Conservation (phyloP, 2,329 filamentous ascomycete species). For the Colletotrichum simmondsii region DNA sequence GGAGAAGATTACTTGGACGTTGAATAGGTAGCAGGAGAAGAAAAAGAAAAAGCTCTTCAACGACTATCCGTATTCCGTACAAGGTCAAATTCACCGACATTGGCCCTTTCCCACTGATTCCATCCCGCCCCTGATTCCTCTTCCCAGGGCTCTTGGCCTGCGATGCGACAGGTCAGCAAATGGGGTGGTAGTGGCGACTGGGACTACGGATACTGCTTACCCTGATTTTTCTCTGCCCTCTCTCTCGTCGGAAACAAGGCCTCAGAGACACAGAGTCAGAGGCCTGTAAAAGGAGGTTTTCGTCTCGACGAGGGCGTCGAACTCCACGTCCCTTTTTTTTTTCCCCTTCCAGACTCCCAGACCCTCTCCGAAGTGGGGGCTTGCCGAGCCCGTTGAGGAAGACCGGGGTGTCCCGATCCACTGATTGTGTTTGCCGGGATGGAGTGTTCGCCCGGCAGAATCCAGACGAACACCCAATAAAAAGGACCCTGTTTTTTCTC, state of each 20-base stretch:
- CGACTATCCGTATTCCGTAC: neutral
- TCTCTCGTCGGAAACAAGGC: neutral
- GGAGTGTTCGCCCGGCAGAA: neutral
- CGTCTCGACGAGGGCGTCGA: neutral
- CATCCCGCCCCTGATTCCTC: neutral
- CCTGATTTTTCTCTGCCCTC: neutral
- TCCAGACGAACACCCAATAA: neutral
- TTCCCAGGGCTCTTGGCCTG: neutral
- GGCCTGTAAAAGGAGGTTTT: neutral
- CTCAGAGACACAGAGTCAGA: no score
- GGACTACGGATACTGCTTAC: neutral
- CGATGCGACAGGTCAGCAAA: neutral
- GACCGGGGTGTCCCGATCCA: neutral
- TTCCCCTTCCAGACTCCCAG: no score
- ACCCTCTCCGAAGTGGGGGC: neutral
- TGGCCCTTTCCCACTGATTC: neutral
- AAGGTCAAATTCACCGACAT: neutral
- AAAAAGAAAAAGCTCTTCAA: neutral
- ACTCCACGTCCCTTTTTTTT: neutral
- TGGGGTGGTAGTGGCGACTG: neutral
- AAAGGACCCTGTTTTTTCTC: neutral
- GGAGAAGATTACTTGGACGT: neutral
- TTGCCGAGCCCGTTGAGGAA: neutral
- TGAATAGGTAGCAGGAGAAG: neutral
- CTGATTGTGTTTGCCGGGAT: neutral